phyloP scores from a whole-genome alignment of 2,329 filamentous ascomycete species.

The Fusarium sp. region DNA sequence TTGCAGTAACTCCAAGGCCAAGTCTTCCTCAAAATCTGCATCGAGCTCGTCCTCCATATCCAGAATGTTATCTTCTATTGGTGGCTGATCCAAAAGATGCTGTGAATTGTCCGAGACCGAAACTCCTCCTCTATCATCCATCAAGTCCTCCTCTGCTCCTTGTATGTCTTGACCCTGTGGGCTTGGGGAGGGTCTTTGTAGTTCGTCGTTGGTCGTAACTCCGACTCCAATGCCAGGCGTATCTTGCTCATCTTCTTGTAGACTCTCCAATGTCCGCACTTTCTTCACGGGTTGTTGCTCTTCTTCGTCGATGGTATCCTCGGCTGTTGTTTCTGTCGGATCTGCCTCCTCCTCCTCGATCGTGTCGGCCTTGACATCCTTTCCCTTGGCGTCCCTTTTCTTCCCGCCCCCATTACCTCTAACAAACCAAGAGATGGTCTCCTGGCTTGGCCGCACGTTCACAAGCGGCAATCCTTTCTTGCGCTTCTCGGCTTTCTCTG shows the following conservation, averaged over 20 bases:
- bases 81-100: neutral
- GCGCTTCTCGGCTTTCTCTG: slow-evolving; percentile 60
- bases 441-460: slow-evolving; percentile 66
- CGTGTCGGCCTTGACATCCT: slow-evolving; percentile 15
- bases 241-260: slow-evolving; percentile 29
- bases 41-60: slow-evolving; percentile 41
- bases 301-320: neutral
- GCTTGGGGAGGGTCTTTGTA: neutral
- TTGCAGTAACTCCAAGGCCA: slow-evolving; percentile 40
- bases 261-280: slow-evolving; percentile 11
- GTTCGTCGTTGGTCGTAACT: neutral
- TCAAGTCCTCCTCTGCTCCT: neutral
- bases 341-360: neutral
- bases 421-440: slow-evolving; percentile 65
- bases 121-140: neutral
- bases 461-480: slow-evolving; percentile 64
- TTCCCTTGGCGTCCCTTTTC: slow-evolving; percentile 44
- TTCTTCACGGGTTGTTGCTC: neutral
- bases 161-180: neutral
- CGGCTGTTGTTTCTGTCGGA: neutral
- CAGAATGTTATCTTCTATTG: neutral
- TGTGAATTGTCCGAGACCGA: neutral
- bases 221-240: neutral
- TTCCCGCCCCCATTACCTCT: slow-evolving; percentile 47
- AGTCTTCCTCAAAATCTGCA: slow-evolving; percentile 38